Evolutionary conservation across 306 rosid genomes (phyloP), one percentile per base, ranked within the genome.

Genomic region (Quercus mongolica): DNA sequence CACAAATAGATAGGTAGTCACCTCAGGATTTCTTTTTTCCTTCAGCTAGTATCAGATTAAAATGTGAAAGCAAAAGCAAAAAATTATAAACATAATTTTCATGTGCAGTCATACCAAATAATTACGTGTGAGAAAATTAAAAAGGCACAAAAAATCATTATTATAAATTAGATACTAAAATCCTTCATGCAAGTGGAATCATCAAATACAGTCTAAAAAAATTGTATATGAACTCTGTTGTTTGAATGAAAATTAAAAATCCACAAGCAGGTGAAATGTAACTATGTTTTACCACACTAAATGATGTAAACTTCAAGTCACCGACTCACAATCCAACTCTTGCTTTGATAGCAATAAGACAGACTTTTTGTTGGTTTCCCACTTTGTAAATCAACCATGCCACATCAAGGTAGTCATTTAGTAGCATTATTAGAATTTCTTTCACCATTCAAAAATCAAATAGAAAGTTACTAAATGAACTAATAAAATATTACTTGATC

Each of bases 11-110:
- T 25, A 26, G 64, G 44, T 56, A 55, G 68, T 63, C 33, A 55
- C 7, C 51, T 75, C 70, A 31, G n/a, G 64, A 56, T 12, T 54
- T 35, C 62, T 28, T 61, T 69, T 23, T 20, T 5, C 0, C 33
- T 71, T 15, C 38, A 5, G 67, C 52, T 72, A 68, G 81, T 78
- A 46, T 73, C 46, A 52, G 5, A 74, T 61, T 78, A 75, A 14
- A 65, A 11, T 61, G 6, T 21, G 26, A 38, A 77, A 68, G 55
- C 52, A 41, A 78, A 68, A 56, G 23, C 77, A 52, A 23, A 13
- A 61, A 25, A 61, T 61, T 12, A 25, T 61, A 4, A 25, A 5
- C 68, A 9, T 26, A 25, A 41, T 41, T 44, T 41, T 44, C 49
- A 6, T 28, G 30, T 9, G 2, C 13, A 44, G 6, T 33, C 38